These are phyloP conservation scores for Pterulicium gracile DNA, from an alignment of 1,284 basidiomycete species.

Conservation along the genomic window DNA sequence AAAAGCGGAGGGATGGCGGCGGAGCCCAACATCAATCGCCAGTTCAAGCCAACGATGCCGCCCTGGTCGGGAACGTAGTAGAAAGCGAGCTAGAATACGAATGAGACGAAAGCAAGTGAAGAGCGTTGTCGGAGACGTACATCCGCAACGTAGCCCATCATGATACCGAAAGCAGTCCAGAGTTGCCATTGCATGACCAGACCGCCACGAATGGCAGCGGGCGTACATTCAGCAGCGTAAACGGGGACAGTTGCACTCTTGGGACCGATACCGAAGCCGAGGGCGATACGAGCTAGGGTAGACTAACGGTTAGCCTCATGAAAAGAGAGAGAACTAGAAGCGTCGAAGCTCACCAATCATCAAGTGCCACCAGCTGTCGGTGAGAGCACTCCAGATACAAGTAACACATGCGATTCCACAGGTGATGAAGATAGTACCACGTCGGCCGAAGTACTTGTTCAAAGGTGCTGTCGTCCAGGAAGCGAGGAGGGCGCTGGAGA, in stretches of 20 bases:
- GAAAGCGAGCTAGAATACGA: not conserved
- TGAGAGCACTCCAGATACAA: constrained; percentile 49
- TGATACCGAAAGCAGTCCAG: constrained; percentile 51
- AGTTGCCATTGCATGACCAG: constrained; percentile 62
- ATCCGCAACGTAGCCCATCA: constrained; percentile 42
- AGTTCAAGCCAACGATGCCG: constrained; percentile 34
- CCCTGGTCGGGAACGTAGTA: constrained; percentile 24
- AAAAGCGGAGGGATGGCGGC: constrained; percentile 44
- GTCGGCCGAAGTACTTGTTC: constrained; percentile 45
- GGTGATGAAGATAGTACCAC: constrained; percentile 61
- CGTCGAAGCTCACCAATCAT: constrained; percentile 19
- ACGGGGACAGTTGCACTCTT: constrained; percentile 54
- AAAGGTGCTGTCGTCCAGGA: constrained; percentile 41
- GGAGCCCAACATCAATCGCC: constrained; percentile 47
- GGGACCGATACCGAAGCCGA: constrained; percentile 61
- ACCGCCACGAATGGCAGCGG: constrained; percentile 54
- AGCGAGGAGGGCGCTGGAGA: constrained; percentile 27
- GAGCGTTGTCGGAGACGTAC: not conserved
- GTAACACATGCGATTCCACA: constrained; percentile 45
- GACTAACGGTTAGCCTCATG: not conserved
- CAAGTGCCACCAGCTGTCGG: constrained; percentile 44
- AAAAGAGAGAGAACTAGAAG: not conserved
- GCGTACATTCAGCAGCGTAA: constrained; percentile 50
- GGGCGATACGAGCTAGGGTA: constrained; percentile 36
- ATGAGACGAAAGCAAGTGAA: not conserved